These are phyloP conservation scores for Erodium chrysanthum DNA, from an alignment of 441 rosid species.

Conservation along the genomic window DNA sequence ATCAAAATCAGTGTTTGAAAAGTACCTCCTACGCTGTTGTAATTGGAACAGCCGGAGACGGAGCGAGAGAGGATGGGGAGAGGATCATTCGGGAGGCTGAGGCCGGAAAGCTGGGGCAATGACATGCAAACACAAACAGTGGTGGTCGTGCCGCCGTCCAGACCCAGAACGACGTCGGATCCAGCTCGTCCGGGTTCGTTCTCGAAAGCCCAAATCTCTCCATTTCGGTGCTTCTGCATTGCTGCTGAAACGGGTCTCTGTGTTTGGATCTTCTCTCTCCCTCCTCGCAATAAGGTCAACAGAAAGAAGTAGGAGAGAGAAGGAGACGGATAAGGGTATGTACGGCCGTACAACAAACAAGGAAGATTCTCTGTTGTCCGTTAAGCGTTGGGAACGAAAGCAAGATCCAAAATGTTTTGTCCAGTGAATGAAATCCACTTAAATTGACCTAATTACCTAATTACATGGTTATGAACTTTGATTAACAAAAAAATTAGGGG, in stretches of 20 bases:
- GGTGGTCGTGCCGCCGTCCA: conserved; percentile 65
- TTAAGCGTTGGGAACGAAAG: background rate
- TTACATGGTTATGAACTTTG: no score
- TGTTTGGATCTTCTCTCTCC: background rate
- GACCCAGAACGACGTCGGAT: conserved; percentile 39
- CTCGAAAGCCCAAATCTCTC: conserved; percentile 60
- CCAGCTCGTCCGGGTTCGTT: conserved; percentile 18
- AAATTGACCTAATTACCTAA: no score
- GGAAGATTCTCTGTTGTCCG: background rate
- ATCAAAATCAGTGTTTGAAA: background rate
- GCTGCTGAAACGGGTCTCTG: background rate
- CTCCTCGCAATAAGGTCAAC: background rate
- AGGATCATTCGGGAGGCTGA: conserved; percentile 43
- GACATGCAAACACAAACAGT: conserved; percentile 65
- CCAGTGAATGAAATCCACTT: no score
- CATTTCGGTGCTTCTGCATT: conserved; percentile 53
- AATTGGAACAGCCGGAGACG: conserved; percentile 61
- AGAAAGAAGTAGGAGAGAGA: background rate
- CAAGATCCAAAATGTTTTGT: no score
- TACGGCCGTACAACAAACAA: conserved; percentile 1
- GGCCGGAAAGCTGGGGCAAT: conserved; percentile 20
- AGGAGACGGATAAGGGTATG: background rate
- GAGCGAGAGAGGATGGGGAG: conserved; percentile 54
- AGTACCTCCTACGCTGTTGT: conserved; percentile 64
- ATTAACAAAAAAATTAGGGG: no score